Percentiles rank a stretch among this genome's conserved stretches.
These are phyloP conservation scores for Fusarium piperis DNA, from an alignment of 2,329 filamentous ascomycete genomes.

Conservation along the genomic window DNA sequence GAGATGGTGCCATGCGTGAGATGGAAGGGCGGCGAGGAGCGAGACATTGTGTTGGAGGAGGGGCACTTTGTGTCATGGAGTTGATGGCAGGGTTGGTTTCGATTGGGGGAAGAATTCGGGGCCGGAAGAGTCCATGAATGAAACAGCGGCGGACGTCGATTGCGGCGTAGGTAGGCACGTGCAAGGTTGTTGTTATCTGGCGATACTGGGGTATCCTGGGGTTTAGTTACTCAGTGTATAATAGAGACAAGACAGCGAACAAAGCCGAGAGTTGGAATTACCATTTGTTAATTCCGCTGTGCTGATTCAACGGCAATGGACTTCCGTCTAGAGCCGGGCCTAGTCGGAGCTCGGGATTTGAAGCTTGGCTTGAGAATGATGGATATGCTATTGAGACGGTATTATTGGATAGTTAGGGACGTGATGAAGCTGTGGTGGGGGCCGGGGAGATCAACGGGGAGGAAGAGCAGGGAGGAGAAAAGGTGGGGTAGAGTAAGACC, in stretches of 20 bases:
- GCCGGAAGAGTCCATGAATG: background rate
- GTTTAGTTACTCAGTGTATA: background rate
- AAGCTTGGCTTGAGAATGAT: background rate
- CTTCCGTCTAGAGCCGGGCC: background rate
- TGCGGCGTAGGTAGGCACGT: background rate
- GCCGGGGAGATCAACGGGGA: background rate
- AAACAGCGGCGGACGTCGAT: background rate
- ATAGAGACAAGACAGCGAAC: background rate
- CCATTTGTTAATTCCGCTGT: background rate
- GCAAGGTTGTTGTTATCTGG: background rate
- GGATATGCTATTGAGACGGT: background rate
- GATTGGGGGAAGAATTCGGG: conserved; percentile 9
- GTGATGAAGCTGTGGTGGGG: background rate
- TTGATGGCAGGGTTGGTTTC: conserved; percentile 9
- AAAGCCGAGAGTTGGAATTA: background rate
- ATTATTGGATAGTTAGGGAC: background rate
- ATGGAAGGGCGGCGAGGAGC: conserved; percentile 46
- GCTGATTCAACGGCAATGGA: background rate
- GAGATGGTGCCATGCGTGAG: conserved; percentile 49
- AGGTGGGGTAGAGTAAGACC: background rate
- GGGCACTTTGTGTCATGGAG: conserved; percentile 12
- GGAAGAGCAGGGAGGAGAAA: background rate
- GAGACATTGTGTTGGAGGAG: conserved; percentile 43
- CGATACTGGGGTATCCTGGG: conserved; percentile 1
- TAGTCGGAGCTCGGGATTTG: background rate